These are phyloP conservation scores for Cardamine chenopodiifolia DNA, from an alignment of 345 rosid species.

Conservation along the genomic window DNA sequence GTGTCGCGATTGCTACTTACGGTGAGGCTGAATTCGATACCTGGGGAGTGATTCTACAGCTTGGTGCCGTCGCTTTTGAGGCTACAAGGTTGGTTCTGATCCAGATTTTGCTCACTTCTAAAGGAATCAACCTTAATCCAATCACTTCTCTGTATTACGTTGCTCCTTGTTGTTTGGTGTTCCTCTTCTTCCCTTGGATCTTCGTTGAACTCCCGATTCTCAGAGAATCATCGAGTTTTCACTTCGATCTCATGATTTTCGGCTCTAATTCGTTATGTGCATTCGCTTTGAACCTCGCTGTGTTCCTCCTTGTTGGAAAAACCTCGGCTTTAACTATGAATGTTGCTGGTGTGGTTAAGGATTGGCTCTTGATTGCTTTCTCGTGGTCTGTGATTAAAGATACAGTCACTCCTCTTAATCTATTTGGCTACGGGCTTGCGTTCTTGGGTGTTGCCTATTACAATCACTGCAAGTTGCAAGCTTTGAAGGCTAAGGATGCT, in stretches of 20 bases:
- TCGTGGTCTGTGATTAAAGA: slow-evolving; percentile 98
- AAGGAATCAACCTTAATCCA: slow-evolving; percentile 81
- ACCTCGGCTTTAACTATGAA: slow-evolving; percentile 98
- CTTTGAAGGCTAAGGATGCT: slow-evolving; percentile 82
- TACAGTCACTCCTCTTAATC: slow-evolving; percentile 82
- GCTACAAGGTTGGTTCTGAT: slow-evolving; percentile 91
- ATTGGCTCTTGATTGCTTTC: slow-evolving; percentile 92
- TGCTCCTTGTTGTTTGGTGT: slow-evolving; percentile 85
- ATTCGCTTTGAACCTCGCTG: slow-evolving; percentile 89
- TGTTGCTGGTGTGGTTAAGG: slow-evolving; percentile 97
- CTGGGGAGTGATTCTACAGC: slow-evolving; percentile 86
- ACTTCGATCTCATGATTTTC: slow-evolving; percentile 79
- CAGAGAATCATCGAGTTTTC: slow-evolving; percentile 79
- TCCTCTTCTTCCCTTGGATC: slow-evolving; percentile 86
- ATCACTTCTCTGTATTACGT: slow-evolving; percentile 83
- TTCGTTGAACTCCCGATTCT: slow-evolving; percentile 78
- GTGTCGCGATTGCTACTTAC: slow-evolving; percentile 87
- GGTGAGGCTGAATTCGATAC: slow-evolving; percentile 91
- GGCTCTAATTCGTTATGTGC: slow-evolving; percentile 93
- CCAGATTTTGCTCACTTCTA: slow-evolving; percentile 87
- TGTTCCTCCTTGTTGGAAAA: slow-evolving; percentile 92
- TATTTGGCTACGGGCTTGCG: slow-evolving; percentile 88
- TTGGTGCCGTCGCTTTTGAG: slow-evolving; percentile 92
- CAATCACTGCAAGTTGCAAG: slow-evolving; percentile 89
- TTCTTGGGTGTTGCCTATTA: slow-evolving; percentile 93